Conservation (phyloP, 768 basidiomycete species). For the Trichaptum fuscoviolaceum region DNA sequence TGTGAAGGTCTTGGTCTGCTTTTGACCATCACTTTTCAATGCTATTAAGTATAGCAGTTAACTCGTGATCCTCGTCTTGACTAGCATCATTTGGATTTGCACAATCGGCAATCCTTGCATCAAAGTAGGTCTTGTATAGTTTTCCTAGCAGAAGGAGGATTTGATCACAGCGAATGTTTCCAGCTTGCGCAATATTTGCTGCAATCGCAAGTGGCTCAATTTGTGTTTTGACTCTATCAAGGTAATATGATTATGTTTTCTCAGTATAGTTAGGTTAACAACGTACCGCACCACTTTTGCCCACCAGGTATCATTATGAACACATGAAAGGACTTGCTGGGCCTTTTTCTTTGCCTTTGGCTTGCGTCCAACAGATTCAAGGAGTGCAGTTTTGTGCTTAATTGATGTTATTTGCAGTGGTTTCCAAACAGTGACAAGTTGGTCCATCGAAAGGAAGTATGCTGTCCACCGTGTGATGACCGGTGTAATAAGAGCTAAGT, state of each 20-base stretch:
- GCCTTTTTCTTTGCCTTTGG: constrained; percentile 18
- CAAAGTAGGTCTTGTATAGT: constrained; percentile 10
- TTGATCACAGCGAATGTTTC: constrained; percentile 1
- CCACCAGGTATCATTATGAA: not conserved
- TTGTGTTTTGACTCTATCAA: constrained; percentile 16
- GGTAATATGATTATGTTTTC: no score
- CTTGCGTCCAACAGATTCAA: constrained; percentile 12
- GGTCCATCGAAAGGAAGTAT: constrained; percentile 18
- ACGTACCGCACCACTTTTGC: no score
- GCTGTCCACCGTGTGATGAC: constrained; percentile 31
- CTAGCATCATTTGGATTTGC: not conserved
- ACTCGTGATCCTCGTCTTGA: not conserved
- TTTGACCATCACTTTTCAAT: constrained; percentile 15
- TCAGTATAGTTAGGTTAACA: no score
- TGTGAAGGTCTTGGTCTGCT: constrained; percentile 12
- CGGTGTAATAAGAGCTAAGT: constrained; percentile 24
- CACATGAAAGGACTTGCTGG: not conserved
- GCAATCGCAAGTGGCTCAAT: constrained; percentile 34
- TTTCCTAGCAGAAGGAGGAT: constrained; percentile 12
- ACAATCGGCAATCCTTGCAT: not conserved
- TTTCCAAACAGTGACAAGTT: constrained; percentile 20
- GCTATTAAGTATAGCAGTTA: constrained; percentile 9
- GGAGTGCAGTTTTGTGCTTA: constrained; percentile 9
- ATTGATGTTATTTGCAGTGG: constrained; percentile 14
- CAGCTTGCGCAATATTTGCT: constrained; percentile 23